These are phyloP conservation scores for Canavalia gladiata DNA, from an alignment of 306 rosid species.

Conservation along the genomic window DNA sequence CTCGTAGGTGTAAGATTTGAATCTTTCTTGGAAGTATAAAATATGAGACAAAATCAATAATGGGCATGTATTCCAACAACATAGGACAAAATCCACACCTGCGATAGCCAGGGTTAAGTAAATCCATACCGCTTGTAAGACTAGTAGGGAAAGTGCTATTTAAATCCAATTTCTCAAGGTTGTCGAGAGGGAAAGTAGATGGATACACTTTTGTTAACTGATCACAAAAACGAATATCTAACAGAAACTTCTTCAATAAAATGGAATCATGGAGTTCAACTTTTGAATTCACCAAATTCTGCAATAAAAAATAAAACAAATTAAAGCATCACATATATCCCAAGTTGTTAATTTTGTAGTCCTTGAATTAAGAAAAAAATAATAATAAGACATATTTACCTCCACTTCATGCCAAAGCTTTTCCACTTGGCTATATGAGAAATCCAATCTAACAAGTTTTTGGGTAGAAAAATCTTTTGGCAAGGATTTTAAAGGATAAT, in stretches of 20 bases:
- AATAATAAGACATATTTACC: background rate
- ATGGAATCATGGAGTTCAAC: rapidly evolving
- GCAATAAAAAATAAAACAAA: background rate
- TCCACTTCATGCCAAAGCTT: background rate
- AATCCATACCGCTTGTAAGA: background rate
- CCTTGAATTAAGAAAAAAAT: background rate
- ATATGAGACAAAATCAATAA: too few species aligned
- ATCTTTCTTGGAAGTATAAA: too few species aligned
- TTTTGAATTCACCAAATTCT: background rate
- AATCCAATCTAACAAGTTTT: slow-evolving; percentile 37
- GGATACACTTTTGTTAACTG: background rate
- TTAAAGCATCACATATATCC: background rate
- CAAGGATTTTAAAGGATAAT: slow-evolving; percentile 27
- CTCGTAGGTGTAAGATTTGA: too few species aligned
- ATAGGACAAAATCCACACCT: too few species aligned
- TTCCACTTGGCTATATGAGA: background rate
- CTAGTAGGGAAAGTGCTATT: background rate
- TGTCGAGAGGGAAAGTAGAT: slow-evolving; percentile 6
- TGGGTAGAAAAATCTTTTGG: background rate
- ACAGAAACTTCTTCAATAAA: background rate
- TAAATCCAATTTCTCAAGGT: slow-evolving; percentile 19
- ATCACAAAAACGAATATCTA: background rate
- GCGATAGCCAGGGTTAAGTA: too few species aligned
- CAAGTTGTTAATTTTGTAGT: background rate
- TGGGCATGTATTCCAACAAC: too few species aligned